Base-by-base conservation (phyloP, 2,329 filamentous ascomycete genomes). In the Zalaria obscura region DNA sequence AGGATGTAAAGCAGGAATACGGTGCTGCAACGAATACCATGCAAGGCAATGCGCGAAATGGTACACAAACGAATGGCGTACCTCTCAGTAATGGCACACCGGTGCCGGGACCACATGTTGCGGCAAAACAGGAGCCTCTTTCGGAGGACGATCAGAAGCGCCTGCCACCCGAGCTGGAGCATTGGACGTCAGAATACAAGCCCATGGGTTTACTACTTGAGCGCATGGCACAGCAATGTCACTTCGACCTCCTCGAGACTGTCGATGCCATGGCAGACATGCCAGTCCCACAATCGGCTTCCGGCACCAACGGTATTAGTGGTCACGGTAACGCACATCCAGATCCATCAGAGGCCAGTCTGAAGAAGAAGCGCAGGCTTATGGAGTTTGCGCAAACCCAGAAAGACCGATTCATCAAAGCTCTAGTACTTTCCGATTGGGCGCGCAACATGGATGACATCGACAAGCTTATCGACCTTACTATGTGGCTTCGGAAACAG, bases 381-480 rank as follows among this genome's bases (percentile, higher is more conserved):
- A 62, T 94, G 45, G 76, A 83, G 35, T 93, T 91, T 63, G 78
- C 83, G 5, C 80, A 89, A 57, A 74, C 78, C 25, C 76, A 82
- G 54, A 80, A 94, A 55, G 78, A 80, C 27, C 86, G 85, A 64
- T 96, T 93, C 69, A 85, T 93, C 58, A 96, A 98, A 64, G 75
- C 88, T 5, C 70, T 95, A 18, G 86, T 98, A 25, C 79, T 98
- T 37, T 78, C 83, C 2, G 82, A 91, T 62, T 98, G 91, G 91
- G 84, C 83, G 56, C 75, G 83, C 54, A 80, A 83, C 58, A 78
- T 81, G 29, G 72, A 77, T 33, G 77, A 83, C 51, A 83, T 96
- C 51, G 83, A 81, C 64, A 86, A 82, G 60, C 71, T 96, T 46
- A 93, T 96, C 49, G 88, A 96, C 55, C 65, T 98, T 48, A 83